Conservation (phyloP, 176 grass and related monocot genomes). For the Aegilops speltoides region DNA sequence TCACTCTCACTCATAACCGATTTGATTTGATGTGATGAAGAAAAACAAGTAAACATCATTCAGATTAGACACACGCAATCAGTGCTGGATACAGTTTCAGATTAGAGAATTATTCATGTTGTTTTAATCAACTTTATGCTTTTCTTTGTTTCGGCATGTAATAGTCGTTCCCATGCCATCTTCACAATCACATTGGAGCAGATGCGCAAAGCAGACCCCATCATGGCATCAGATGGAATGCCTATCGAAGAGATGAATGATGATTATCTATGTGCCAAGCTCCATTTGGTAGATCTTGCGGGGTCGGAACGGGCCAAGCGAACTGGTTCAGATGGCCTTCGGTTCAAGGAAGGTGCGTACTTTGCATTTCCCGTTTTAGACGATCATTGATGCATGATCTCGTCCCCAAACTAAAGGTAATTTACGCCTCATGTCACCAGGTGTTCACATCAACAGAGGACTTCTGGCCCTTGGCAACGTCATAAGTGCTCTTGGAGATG, state of each 20-base stretch:
- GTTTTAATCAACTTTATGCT: conserved; percentile 40
- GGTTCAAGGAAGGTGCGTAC: conserved; percentile 94
- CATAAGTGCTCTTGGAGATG: conserved; percentile 98
- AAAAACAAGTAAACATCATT: not conserved
- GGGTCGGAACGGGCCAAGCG: conserved; percentile 93
- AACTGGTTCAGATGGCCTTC: conserved; percentile 94
- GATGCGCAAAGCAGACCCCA: conserved; percentile 86
- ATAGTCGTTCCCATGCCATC: conserved; percentile 99
- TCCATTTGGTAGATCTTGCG: conserved; percentile 95
- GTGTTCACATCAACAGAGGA: conserved; percentile 99
- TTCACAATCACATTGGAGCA: conserved; percentile 99
- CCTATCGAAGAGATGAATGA: conserved; percentile 81
- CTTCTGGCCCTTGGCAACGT: conserved; percentile 96
- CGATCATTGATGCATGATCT: not conserved
- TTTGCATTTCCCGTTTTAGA: conserved; percentile 9
- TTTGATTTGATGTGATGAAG: not conserved
- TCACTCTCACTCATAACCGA: not conserved
- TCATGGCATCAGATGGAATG: conserved; percentile 64
- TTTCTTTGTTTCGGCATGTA: conserved; percentile 46
- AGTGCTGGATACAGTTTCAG: not conserved
- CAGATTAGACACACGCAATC: not conserved
- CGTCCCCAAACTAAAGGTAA: not conserved
- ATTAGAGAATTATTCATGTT: too few species aligned
- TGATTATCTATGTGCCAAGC: conserved; percentile 93
- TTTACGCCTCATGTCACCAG: conserved; percentile 43